Evolutionary conservation across 148 eudicot species (phyloP).

Genomic region (Simmondsia chinensis): DNA sequence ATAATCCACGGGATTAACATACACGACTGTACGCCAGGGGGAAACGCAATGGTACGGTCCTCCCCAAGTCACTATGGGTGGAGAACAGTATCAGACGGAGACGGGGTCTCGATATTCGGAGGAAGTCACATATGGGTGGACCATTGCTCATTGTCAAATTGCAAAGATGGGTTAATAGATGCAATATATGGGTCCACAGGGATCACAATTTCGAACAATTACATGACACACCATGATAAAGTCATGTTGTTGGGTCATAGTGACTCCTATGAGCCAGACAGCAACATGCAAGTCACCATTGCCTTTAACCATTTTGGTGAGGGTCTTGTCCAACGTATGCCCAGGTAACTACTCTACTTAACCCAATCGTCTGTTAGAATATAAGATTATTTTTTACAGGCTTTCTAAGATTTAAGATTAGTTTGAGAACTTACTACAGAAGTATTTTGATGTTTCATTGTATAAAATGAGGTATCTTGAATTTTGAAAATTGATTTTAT

Average conservation of each 20-base stretch:
- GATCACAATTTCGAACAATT: conserved; percentile 69
- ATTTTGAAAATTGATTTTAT: too few relatives aligned
- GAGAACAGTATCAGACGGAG: conserved; percentile 73
- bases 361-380: too few relatives aligned
- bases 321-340: conserved; percentile 85
- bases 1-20: conserved; percentile 63
- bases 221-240: conserved; percentile 71
- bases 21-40: conserved; percentile 65
- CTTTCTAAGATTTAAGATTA: too few relatives aligned
- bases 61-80: conserved; percentile 57
- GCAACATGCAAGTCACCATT: conserved; percentile 69
- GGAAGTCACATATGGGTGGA: conserved; percentile 77
- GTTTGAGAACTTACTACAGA: too few relatives aligned
- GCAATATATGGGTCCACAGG: conserved; percentile 65
- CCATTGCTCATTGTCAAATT: conserved; percentile 63
- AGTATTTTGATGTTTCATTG: too few relatives aligned
- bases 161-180: conserved; percentile 61
- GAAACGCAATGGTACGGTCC: conserved; percentile 57
- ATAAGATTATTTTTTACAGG: too few relatives aligned
- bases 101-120: conserved; percentile 63
- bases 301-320: conserved; percentile 84
- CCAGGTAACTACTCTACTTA: conserved; percentile 34
- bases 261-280: conserved; percentile 42
- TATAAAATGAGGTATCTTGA: too few relatives aligned
- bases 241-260: conserved; percentile 78